These are phyloP conservation scores for Nothopassalora personata DNA, from an alignment of 2,329 filamentous ascomycete genomes.

Conservation along the genomic window DNA sequence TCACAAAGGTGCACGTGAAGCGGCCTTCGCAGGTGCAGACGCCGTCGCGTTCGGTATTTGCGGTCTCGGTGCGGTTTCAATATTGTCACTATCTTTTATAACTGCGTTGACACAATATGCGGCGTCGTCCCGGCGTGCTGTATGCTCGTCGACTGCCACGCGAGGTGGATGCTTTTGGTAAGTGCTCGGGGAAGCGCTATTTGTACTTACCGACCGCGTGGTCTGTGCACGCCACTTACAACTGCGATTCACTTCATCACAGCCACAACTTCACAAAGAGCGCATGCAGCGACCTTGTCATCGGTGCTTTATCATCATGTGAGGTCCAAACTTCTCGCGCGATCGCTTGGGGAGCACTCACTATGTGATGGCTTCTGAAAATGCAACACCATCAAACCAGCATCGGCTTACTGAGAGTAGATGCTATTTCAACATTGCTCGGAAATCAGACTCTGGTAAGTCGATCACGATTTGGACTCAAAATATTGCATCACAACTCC, in stretches of 20 bases:
- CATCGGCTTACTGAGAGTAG: no score
- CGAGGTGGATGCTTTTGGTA: slow-evolving; percentile 1
- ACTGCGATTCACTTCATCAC: neutral
- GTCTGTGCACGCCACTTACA: neutral
- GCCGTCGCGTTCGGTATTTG: slow-evolving; percentile 7
- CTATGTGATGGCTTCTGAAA: no score
- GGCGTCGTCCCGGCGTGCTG: slow-evolving; percentile 4
- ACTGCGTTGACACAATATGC: neutral
- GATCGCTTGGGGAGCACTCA: neutral
- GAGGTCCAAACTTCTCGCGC: neutral
- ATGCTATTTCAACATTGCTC: no score
- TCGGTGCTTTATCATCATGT: neutral
- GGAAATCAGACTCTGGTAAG: no score
- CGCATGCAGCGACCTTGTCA: neutral
- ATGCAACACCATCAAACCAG: no score
- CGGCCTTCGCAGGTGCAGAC: neutral
- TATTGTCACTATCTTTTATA: slow-evolving; percentile 6
- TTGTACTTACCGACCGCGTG: neutral
- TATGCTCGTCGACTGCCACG: neutral
- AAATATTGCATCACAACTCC: no score
- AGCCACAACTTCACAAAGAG: no score
- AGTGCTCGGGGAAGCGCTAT: neutral
- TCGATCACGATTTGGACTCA: no score
- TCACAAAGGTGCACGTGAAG: slow-evolving; percentile 1
- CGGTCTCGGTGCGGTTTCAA: neutral